A percentile compares a stretch with the other conserved stretches of the same genome.
Conservation (phyloP, 257 asterid species). For the Solanum pimpinellifolium region DNA sequence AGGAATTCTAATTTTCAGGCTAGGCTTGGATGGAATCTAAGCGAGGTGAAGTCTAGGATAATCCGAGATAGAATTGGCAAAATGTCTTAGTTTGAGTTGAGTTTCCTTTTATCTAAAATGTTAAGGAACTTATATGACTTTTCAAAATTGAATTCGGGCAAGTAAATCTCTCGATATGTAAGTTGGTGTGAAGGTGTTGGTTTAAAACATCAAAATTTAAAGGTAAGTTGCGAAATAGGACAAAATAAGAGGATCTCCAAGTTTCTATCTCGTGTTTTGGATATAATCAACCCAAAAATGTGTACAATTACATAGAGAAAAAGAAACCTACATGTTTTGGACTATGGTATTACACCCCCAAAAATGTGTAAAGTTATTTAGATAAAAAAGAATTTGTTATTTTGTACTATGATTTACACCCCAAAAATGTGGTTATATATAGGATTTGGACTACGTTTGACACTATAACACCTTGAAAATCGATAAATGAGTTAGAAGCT, state of each 20-base stretch:
- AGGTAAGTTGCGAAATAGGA: neutral
- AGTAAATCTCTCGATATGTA: neutral
- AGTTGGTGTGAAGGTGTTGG: neutral
- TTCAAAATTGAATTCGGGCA: neutral
- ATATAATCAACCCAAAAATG: neutral
- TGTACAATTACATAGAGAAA: neutral
- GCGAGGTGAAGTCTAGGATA: neutral
- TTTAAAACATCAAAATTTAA: neutral
- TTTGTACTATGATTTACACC: neutral
- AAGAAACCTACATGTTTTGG: neutral
- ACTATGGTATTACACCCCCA: neutral
- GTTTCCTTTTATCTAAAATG: neutral
- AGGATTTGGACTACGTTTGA: neutral
- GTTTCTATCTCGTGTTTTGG: neutral
- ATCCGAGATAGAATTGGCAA: neutral
- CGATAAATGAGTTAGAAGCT: neutral
- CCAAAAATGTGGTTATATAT: neutral
- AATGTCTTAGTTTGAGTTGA: neutral
- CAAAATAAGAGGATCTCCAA: neutral
- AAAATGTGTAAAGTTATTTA: neutral
- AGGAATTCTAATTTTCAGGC: neutral
- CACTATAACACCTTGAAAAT: neutral
- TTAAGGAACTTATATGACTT: neutral
- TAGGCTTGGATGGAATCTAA: neutral
- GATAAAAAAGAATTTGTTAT: neutral